Evolutionary conservation across 352 stramenopile species (phyloP), one percentile per base, ranked within the genome.

Genomic region (Globisporangium yorkense): DNA sequence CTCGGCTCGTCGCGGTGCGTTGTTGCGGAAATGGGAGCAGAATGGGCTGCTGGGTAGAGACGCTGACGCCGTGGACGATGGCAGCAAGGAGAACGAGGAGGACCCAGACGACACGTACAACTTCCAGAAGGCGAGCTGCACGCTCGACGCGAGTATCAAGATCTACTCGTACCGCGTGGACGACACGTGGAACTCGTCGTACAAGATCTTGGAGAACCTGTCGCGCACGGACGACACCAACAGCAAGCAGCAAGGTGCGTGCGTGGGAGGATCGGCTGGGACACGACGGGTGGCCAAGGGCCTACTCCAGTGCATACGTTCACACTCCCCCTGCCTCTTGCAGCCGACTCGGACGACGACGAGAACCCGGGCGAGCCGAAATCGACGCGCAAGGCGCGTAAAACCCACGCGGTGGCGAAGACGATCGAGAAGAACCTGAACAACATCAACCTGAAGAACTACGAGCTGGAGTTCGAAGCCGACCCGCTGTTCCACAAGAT

Each of bases 81-180:
- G n/a, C 20, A 63, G 60, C 43, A 66, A 63, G 43, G 60, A 56
- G 18, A 57, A 81, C 18, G 71, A 71, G 21, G 75, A 73, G 49
- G 63, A 72, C 35, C 57, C 62, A 3, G 61, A 86, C 35, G 71
- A 83, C 24, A 92, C 84, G 56, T 94, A 87, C 56, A 99, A 99
- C 67, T 99, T 99, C 66, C 96, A 98, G 63, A 98, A 98, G 59
- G 97, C 97, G 29, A 98, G 87, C 59, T 99, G 96, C 69, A 99
- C 96, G 18, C 67, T 99, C n/a, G 96, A 99, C 67, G 96, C 97
- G 2, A 98, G 88, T 63, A 94, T 99, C 27, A 99, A 99, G 72
- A 99, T 99, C 62, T 99, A 99, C 72, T 98, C 93, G 40, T 98
- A 98, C 69, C 92, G 97, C 56, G 97, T 99, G 35, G 97, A 99